Base-by-base conservation (phyloP, 2,329 filamentous ascomycete species). In the Trichophyton verrucosum region DNA sequence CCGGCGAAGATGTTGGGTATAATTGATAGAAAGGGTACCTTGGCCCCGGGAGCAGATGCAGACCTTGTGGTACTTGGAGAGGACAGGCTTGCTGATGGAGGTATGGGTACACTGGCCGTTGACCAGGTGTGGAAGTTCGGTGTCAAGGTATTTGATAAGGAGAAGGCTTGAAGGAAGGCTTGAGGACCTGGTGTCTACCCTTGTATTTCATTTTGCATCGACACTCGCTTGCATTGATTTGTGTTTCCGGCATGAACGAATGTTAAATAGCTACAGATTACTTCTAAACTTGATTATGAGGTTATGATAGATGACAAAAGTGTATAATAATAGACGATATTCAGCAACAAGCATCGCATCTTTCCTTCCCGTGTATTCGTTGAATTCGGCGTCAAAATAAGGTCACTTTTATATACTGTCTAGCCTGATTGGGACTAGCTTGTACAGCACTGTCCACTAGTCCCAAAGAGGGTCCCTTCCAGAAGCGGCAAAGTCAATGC, bases 81-180 rank as follows among this genome's bases (percentile, higher is more conserved):
- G 60, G 66, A 56, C 30, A 70, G 72, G 63, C 44, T 30, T 36
- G 61, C 49, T 8, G 40, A 59, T 61, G 68, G 9, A 68, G 69
- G 56, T 66, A 55, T 55, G 71, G 71, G 15, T 62, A 71, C 66
- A 8, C 62, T 76, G 67, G 72, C 67, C 1, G 70, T 76, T 20
- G 71, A 75, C 60, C 74, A 76, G 65, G 74, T 76, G 42, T 76
- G 74, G 74, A 76, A 76, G 64, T 69, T 72, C 33, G 74, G 74
- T 3, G 68, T 70, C 3, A 74, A 73, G 66, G 73, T 76, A 55
- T 70, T 71, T 64, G 74, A 76, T 65, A 60, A 62, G 11, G 70
- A 67, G 15, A 73, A 73, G 65, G 67, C 9, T 24, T n/a, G 6
- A 11, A 57, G 36, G 24, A 5, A 27, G 24, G 6, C 24, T 27